Conservation (phyloP, 106 monocot species). For the Platanthera zijinensis region DNA sequence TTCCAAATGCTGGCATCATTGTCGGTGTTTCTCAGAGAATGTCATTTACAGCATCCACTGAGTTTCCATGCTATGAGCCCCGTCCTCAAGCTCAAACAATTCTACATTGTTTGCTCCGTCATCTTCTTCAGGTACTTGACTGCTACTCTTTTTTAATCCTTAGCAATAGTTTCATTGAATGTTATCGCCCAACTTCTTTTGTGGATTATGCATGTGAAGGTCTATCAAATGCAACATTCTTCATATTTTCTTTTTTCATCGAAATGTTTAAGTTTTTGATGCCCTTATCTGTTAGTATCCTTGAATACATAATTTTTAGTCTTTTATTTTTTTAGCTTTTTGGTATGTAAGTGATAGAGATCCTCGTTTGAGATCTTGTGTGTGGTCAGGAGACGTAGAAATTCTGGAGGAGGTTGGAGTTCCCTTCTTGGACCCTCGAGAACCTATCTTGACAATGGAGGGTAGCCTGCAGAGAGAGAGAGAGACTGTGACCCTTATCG, state of each 20-base stretch:
- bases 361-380: too few relatives aligned
- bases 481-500: too few relatives aligned
- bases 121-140: slow-evolving; percentile 86
- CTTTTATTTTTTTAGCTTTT: not conserved
- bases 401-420: too few relatives aligned
- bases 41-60: slow-evolving; percentile 80
- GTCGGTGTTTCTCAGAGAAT: slow-evolving; percentile 95
- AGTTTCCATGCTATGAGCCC: slow-evolving; percentile 98
- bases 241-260: not conserved
- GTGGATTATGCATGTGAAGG: not conserved
- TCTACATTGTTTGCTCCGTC: slow-evolving; percentile 89
- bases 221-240: not conserved
- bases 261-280: not conserved
- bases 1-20: slow-evolving; percentile 89
- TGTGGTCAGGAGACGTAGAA: too few relatives aligned
- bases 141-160: not conserved
- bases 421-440: too few relatives aligned
- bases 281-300: not conserved
- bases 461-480: too few relatives aligned
- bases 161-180: not conserved
- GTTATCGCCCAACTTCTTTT: not conserved
- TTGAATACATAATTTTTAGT: not conserved
- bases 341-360: too few relatives aligned
- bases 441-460: too few relatives aligned
- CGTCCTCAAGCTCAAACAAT: slow-evolving; percentile 99